phyloP scores from a whole-genome alignment of 129 eudicot genomes.

The Flaveria sonorensis region DNA sequence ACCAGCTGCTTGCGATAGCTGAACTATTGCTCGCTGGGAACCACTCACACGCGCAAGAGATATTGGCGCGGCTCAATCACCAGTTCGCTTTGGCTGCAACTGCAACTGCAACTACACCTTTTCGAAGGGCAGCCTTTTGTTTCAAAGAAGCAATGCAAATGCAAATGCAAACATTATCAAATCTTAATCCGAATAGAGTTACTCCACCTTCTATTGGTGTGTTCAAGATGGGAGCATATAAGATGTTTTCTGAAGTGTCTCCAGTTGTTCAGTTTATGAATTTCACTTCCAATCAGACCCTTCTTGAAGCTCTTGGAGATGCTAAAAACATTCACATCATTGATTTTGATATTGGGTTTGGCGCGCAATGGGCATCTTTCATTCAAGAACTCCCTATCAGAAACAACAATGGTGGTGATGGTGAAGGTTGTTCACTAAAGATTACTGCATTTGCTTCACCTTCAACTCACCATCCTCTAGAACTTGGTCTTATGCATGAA shows the following conservation, averaged over 20 bases:
- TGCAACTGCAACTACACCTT: conserved; percentile 45
- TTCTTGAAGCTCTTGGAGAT: conserved; percentile 60
- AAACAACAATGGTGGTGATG: conserved; percentile 23
- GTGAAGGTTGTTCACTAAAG: conserved; percentile 36
- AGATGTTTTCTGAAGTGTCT: conserved; percentile 59
- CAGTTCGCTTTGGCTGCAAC: conserved; percentile 42
- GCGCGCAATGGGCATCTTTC: conserved; percentile 76
- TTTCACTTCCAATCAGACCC: conserved; percentile 64
- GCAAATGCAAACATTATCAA: conserved; percentile 27
- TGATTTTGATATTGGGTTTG: conserved; percentile 77
- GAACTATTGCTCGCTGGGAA: conserved; percentile 63
- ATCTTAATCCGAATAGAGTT: conserved; percentile 20
- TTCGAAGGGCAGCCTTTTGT: conserved; percentile 55
- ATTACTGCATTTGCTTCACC: conserved; percentile 76
- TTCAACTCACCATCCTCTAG: conserved; percentile 59
- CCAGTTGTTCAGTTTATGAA: conserved; percentile 58
- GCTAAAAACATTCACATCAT: conserved; percentile 53
- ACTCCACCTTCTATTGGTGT: conserved; percentile 45
- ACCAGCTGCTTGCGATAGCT: conserved; percentile 58
- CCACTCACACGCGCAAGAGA: conserved; percentile 76
- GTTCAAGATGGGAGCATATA: conserved; percentile 72
- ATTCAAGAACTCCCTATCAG: conserved; percentile 60
- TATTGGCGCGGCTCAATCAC: conserved; percentile 99
- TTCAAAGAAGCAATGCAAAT: conserved; percentile 58
- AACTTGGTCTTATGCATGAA: conserved; percentile 57